A percentile compares a stretch with the other conserved stretches of the same genome.
phyloP scores from a whole-genome alignment of 345 rosid genomes.

The Gossypium longicalyx region DNA sequence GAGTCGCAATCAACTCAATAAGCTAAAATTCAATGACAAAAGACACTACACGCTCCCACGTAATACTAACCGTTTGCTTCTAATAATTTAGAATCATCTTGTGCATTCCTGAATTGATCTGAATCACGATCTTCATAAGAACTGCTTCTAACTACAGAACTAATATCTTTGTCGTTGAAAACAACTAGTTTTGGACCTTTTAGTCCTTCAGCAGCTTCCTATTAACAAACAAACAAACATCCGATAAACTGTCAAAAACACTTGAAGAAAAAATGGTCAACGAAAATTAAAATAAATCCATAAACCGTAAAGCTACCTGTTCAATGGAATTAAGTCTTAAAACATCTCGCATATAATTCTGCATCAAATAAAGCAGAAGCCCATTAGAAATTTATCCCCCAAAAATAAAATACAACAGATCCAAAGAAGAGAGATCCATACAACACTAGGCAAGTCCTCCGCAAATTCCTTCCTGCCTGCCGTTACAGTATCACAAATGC shows the following conservation, averaged over 20 bases:
- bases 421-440: constrained; percentile 34
- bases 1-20: constrained; percentile 9
- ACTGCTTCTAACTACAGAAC: constrained; percentile 34
- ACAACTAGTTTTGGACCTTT: constrained; percentile 67
- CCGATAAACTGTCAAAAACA: not conserved
- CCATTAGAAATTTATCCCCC: not conserved
- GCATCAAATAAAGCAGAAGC: constrained; percentile 33
- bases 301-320: constrained; percentile 42
- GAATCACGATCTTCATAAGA: constrained; percentile 24
- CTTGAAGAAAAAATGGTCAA: constrained; percentile 3
- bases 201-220: constrained; percentile 64
- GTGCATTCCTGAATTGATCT: constrained; percentile 25
- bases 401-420: constrained; percentile 4
- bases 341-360: constrained; percentile 50
- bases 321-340: constrained; percentile 50
- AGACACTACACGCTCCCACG: not conserved
- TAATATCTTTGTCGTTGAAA: constrained; percentile 45
- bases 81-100: constrained; percentile 18
- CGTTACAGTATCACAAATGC: constrained; percentile 21
- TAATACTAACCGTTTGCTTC: constrained; percentile 42
- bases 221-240: constrained; percentile 20
- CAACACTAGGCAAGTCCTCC: constrained; percentile 57
- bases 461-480: constrained; percentile 60
- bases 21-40: not conserved
- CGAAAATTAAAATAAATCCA: not conserved